These are phyloP conservation scores for Pelargonium nanum DNA, from an alignment of 345 rosid genomes.

Conservation along the genomic window DNA sequence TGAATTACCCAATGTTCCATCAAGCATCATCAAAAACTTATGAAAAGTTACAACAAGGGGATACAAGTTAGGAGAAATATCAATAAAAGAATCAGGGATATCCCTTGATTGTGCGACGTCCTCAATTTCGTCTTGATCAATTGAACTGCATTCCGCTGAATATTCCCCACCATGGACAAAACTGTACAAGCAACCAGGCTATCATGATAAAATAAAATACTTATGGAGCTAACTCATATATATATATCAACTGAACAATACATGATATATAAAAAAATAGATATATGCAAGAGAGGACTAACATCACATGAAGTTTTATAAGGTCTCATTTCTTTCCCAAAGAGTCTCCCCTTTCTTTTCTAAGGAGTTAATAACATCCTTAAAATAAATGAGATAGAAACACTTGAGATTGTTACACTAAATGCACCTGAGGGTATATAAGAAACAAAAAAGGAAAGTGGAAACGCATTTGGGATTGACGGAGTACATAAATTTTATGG, in stretches of 20 bases:
- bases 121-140: constrained; percentile 23
- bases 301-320: too few relatives aligned
- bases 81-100: constrained; percentile 33
- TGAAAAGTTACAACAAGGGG: constrained; percentile 46
- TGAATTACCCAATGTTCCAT: constrained; percentile 36
- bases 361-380: too few relatives aligned
- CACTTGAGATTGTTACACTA: too few relatives aligned
- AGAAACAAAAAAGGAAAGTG: too few relatives aligned
- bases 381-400: too few relatives aligned
- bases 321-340: not conserved
- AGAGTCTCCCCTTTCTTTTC: too few relatives aligned
- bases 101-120: constrained; percentile 26
- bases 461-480: too few relatives aligned
- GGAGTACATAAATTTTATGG: too few relatives aligned
- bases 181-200: constrained; percentile 18
- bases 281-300: not conserved
- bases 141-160: constrained; percentile 10
- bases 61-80: constrained; percentile 19
- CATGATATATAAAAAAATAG: not conserved
- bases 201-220: not conserved
- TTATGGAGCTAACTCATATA: not conserved
- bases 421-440: too few relatives aligned
- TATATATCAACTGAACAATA: not conserved
- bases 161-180: constrained; percentile 20
- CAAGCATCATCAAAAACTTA: constrained; percentile 53